Percentiles rank a stretch among this genome's conserved stretches.
phyloP scores from a whole-genome alignment of 805 yeast species.

The Schwanniomyces pseudopolymorphus region DNA sequence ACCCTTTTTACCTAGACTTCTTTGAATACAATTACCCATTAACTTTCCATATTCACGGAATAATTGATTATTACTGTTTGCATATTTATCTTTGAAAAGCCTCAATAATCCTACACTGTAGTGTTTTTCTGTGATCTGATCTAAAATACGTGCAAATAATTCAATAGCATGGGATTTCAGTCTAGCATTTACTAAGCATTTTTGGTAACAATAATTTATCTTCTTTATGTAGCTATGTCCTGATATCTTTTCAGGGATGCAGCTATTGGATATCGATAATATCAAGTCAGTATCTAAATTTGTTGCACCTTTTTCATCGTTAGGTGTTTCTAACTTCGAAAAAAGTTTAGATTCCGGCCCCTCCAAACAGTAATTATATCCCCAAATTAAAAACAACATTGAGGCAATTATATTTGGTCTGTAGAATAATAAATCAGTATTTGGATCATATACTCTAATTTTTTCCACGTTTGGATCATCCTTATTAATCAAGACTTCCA shows the following conservation, averaged over 20 bases:
- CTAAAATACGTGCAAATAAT: slow-evolving; percentile 37
- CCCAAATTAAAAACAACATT: slow-evolving; percentile 47
- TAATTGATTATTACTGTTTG: slow-evolving; percentile 50
- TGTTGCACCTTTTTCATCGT: not conserved
- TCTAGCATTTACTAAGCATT: slow-evolving; percentile 1
- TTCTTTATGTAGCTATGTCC: slow-evolving; percentile 55
- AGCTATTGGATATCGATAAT: not conserved
- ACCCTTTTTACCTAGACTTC: slow-evolving; percentile 47
- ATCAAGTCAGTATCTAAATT: not conserved
- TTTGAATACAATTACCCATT: slow-evolving; percentile 50
- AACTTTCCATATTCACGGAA: slow-evolving; percentile 55
- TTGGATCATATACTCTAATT: slow-evolving; percentile 38
- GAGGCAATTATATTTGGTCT: slow-evolving; percentile 42
- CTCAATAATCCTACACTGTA: slow-evolving; percentile 54
- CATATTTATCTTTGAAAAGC: slow-evolving; percentile 32
- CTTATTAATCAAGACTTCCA: slow-evolving; percentile 54
- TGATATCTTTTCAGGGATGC: slow-evolving; percentile 16
- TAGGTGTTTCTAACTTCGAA: slow-evolving; percentile 2
- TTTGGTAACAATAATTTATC: slow-evolving; percentile 35
- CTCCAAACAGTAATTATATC: slow-evolving; percentile 44
- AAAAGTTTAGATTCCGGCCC: slow-evolving; percentile 44
- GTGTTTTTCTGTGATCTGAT: slow-evolving; percentile 41
- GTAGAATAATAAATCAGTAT: slow-evolving; percentile 42
- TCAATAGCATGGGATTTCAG: slow-evolving; percentile 2
- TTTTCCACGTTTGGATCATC: not conserved